These are phyloP conservation scores for Corymbia calophylla DNA, from an alignment of 441 rosid species.

Conservation along the genomic window DNA sequence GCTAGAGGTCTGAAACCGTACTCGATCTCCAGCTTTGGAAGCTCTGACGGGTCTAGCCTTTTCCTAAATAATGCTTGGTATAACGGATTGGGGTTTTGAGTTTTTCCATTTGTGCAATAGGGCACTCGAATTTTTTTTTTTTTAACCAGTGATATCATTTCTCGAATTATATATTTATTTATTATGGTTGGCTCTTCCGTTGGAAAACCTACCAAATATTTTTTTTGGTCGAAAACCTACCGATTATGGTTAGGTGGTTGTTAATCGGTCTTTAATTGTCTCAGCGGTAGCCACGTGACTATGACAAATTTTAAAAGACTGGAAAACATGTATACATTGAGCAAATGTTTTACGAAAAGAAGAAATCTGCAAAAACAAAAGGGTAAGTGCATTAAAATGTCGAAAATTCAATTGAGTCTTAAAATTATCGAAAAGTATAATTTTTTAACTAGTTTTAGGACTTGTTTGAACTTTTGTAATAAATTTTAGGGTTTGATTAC, in stretches of 20 bases:
- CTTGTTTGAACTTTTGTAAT: no score
- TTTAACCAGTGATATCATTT: not conserved
- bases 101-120: not conserved
- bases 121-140: not conserved
- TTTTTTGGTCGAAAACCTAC: not conserved
- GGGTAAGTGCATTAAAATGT: no score
- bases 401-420: no score
- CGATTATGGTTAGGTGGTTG: no score
- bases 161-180: no score
- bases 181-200: not conserved
- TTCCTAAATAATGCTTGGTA: not conserved
- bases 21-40: not conserved
- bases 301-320: not conserved
- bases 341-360: not conserved
- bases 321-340: not conserved
- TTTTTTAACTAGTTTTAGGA: no score
- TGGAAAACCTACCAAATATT: not conserved
- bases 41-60: not conserved
- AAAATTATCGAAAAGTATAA: no score
- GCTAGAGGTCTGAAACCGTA: not conserved
- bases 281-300: not conserved
- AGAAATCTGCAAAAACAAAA: not conserved
- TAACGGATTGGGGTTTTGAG: not conserved
- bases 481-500: no score
- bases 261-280: not conserved